Percentiles rank a stretch among this genome's conserved stretches.
Evolutionary conservation across 2,329 filamentous ascomycete genomes (phyloP).

Genomic region (Aspergillus neotritici): DNA sequence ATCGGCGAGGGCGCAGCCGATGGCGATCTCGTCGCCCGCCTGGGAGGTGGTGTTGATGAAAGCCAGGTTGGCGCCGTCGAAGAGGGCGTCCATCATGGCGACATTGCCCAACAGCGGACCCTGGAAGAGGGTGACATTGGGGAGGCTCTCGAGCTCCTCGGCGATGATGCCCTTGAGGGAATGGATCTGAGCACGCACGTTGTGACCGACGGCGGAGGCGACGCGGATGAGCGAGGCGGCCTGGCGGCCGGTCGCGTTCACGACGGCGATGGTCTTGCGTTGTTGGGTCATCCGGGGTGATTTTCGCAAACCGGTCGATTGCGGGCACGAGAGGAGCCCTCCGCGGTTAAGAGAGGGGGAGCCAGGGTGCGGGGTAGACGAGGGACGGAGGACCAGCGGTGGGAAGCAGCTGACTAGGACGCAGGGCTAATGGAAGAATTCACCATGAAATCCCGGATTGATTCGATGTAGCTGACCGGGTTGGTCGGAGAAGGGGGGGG

Average conservation of each 20-base stretch:
- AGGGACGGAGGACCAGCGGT: conserved; percentile 4
- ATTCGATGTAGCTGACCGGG: no score
- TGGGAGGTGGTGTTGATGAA: conserved; percentile 99
- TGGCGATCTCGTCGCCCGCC: conserved; percentile 78
- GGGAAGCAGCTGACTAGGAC: no score
- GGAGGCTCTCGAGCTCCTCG: conserved; percentile 73
- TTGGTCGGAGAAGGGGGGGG: no score
- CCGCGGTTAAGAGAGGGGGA: no score
- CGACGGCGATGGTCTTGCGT: conserved; percentile 81
- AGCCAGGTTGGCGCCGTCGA: conserved; percentile 76
- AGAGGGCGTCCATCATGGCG: conserved; percentile 68
- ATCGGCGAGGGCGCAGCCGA: conserved; percentile 82
- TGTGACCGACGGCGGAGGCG: conserved; percentile 86
- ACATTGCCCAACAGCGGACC: conserved; percentile 65
- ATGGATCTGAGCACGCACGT: conserved; percentile 85
- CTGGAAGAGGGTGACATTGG: conserved; percentile 71
- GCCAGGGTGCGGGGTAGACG: conserved; percentile 13
- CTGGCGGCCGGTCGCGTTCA: conserved; percentile 94
- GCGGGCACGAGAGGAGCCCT: background rate
- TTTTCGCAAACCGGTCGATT: no score
- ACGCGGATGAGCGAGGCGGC: conserved; percentile 92
- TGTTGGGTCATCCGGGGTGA: conserved; percentile 36
- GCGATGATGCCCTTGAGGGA: conserved; percentile 83
- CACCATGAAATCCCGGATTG: no score
- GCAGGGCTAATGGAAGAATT: background rate